Percentiles rank a stretch among this genome's conserved stretches.
These are phyloP conservation scores for Clohesyomyces aquaticus DNA, from an alignment of 495 filamentous ascomycete genomes.

Conservation along the genomic window DNA sequence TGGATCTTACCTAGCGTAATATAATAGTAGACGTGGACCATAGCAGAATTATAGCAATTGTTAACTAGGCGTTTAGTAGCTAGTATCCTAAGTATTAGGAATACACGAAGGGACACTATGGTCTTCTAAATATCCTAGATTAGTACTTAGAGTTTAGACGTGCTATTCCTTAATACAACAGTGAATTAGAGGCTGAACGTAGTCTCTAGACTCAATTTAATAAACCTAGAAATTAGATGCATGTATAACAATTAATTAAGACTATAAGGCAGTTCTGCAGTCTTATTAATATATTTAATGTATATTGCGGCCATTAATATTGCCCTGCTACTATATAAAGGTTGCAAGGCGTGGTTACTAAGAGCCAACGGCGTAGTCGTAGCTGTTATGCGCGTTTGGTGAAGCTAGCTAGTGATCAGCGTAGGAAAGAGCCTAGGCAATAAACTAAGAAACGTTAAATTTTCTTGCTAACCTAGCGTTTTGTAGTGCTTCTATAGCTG, in stretches of 20 bases:
- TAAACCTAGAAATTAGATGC: slow-evolving; percentile 8
- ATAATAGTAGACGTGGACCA: slow-evolving; percentile 8
- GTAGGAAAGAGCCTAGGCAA: too few species aligned
- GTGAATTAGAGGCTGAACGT: slow-evolving; percentile 10
- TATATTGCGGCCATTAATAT: too few species aligned
- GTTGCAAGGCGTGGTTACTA: too few species aligned
- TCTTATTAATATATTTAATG: slow-evolving; percentile 2
- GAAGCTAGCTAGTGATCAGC: too few species aligned
- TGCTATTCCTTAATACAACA: slow-evolving; percentile 7
- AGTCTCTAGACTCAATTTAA: slow-evolving; percentile 9
- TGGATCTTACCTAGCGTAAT: slow-evolving; percentile 4
- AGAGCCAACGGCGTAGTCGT: too few species aligned
- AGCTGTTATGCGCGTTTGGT: too few species aligned
- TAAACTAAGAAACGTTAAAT: too few species aligned
- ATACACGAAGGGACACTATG: slow-evolving; percentile 6
- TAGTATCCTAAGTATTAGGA: slow-evolving; percentile 5
- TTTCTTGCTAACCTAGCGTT: too few species aligned
- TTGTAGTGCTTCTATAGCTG: too few species aligned
- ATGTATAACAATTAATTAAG: slow-evolving; percentile 9
- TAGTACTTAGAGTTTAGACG: slow-evolving; percentile 6
- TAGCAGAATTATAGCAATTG: slow-evolving; percentile 1
- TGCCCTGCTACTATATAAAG: too few species aligned
- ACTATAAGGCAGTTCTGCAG: slow-evolving; percentile 6
- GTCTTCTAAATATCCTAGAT: slow-evolving; percentile 8
- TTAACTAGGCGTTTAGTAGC: slow-evolving; percentile 7